Base-by-base conservation (phyloP, 768 basidiomycete species). In the Hypsizygus marmoreus region DNA sequence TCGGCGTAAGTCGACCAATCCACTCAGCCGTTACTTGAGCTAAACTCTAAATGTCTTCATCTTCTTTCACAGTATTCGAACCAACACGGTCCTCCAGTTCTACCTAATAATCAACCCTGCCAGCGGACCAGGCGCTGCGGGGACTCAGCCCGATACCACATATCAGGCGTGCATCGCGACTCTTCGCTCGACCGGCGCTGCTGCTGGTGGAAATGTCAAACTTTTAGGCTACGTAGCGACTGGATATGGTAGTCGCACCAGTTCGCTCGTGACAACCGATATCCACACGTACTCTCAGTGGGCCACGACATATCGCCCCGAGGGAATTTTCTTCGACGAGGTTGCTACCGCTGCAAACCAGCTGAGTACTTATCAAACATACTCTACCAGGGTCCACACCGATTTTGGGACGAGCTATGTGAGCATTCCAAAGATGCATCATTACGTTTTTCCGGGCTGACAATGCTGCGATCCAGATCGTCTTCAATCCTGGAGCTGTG, bases 251-350 rank as follows among this genome's bases (percentile, higher is more conserved):
- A 26, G 16, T 5, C 60, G 63, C 7, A 39, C 38, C 14, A 39
- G 48, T n/a, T 33, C 58, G 2, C 50, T 40, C 14, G 62, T 72
- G 9, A 50, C 17, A 12, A 33, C 50, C 5, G 67, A 69, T 23
- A 54, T 70, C 26, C 32, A 58, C 22, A 66, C 63, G 5, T 72
- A 70, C 39, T 50, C 46, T 4, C 44, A 49, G 1, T 71, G 70
- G 70, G 42, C 45, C 0, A 41, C 51, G 8, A 43, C 62, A 1
- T 71, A 69, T 45, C 43, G 55, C 8, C 58, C 55, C 0, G 55
- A 63, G 14, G 69, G 70, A 1, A 66, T 72, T 14, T 70, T 70
- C 50, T 68, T 69, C 51, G 69, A 72, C 36, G 59, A 72, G 47
- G 64, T 59, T 3, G 40, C 53, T 6, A 56, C 55, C 2, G 44